Base-by-base conservation (phyloP, 768 basidiomycete genomes). In the Rhodotorula kratochvilovae region DNA sequence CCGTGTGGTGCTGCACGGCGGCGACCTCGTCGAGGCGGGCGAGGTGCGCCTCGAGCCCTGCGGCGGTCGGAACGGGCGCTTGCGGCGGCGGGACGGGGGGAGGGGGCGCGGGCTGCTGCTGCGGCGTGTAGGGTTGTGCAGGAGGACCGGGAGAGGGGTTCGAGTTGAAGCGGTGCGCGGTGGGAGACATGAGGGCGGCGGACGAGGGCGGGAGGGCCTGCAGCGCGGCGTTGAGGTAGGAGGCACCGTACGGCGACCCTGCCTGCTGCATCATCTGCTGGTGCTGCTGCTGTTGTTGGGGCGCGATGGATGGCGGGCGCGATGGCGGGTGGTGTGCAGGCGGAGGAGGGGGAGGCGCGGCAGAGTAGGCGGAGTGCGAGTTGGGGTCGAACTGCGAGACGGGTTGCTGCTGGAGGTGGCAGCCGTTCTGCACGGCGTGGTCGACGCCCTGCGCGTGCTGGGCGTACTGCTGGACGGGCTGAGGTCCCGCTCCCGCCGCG, bases 41-140 rank as follows among this genome's bases (percentile, higher is more conserved):
- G n/a, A 64, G 57, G 51, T 64, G 63, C 33, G 56, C 42, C 23
- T 70, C 63, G 5, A 70, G 25, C n/a, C 57, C 50, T 11, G 55
- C 61, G 8, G 68, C 53, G 8, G 67, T 55, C 27, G 67, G 67
- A 1, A 61, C 12, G 17, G 53, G 39, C 17, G 33, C 46, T 8
- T 43, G 61, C 2, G 19, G 42, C 15, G 45, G 59, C 43, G 16
- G 54, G 4, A 11, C 31, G 19, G 29, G 60, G 29, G n/a, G 60
- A 7, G 31, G 29, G 7, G 43, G 60, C 13, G 42, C n/a, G 17
- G 42, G 58, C 12, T 12, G n/a, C n/a, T 27, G 51, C 51, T n/a
- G 51, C 1, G 27, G 51, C 25, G 43, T 13, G 25, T 50, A 50
- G 16, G 11, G 29, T 5, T 15, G 43, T 17, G 15, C 29, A 15